These are phyloP conservation scores for Coccomyxa sp. DNA, from an alignment of 139 green algal genomes.

Conservation along the genomic window DNA sequence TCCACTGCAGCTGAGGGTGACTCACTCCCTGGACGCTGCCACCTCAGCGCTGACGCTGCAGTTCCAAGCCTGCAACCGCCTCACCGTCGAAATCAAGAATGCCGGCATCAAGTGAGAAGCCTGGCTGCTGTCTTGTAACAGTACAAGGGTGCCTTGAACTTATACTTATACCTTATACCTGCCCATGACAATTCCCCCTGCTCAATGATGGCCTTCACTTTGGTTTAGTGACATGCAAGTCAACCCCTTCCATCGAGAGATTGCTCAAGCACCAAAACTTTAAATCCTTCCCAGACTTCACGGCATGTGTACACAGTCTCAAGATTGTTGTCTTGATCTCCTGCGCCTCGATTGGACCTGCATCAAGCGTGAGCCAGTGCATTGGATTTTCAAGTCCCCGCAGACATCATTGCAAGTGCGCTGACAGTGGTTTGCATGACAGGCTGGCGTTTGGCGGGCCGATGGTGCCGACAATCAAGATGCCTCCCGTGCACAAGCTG, in stretches of 20 bases:
- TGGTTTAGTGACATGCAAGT: too few relatives aligned
- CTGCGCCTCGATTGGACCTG: background rate
- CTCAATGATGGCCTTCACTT: background rate
- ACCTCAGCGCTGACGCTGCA: conserved; percentile 1
- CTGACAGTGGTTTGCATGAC: background rate
- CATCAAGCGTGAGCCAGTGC: background rate
- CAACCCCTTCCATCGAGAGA: background rate
- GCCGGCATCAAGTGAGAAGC: background rate
- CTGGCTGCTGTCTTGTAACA: background rate
- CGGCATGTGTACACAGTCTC: background rate
- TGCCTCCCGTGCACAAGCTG: conserved; percentile 7
- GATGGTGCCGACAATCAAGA: background rate
- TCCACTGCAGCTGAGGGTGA: conserved; percentile 15
- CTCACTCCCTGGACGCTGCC: conserved; percentile 8
- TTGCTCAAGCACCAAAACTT: background rate
- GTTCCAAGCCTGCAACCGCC: conserved; percentile 8
- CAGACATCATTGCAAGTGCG: background rate
- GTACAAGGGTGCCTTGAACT: background rate
- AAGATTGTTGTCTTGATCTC: background rate
- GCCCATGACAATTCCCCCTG: background rate
- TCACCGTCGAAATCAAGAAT: background rate
- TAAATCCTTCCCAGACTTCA: background rate
- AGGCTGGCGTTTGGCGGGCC: conserved; percentile 24
- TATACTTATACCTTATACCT: background rate
- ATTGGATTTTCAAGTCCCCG: background rate